Base-by-base conservation (phyloP, 805 yeast genomes). In the Yamadazyma tumulicola region DNA sequence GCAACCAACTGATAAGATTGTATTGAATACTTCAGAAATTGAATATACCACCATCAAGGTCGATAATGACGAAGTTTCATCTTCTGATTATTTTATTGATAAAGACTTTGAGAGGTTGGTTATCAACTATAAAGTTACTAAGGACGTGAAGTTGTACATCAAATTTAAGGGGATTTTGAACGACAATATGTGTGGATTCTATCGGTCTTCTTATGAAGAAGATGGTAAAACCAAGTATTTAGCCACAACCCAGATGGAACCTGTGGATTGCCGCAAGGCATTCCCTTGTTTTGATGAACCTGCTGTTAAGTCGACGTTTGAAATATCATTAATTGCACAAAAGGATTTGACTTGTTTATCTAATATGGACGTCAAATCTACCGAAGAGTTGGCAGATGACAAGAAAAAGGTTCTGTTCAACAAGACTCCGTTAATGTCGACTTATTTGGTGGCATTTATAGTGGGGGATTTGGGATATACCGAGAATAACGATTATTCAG, bases 201-300 rank as follows among this genome's bases (percentile, higher is more conserved):
- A 84, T 67, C 72, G 85, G 49, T 80, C 87, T 13, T 63, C 77
- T 26, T 83, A 83, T 57, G 69, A 69, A 43, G 69, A 71, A 40
- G 70, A 81, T 43, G 84, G 86, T 15, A 67, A 69, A 39, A 78
- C 77, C 25, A 80, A 79, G 51, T 80, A 81, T 56, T 69, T 84
- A 72, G 85, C 87, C 28, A 80, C 89, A 29, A 83, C 94, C 29
- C 95, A 85, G 61, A 80, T 85, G 77, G 94, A 85, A 63, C 80
- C 94, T 16, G 81, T 91, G 14, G 93, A 85, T 54, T 85, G 91
- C 48, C 77, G 95, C 50, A 74, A 87, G 50, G 93, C 93, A 7
- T 85, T 85, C 71, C 95, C 95, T 21, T 83, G 84, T 53, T 82
- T 80, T 50, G 95, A 85, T 59, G 93, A 84, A 56, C 40, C 95